Base-by-base conservation (phyloP, 2,329 filamentous ascomycete genomes). In the Colletotrichum tabaci region DNA sequence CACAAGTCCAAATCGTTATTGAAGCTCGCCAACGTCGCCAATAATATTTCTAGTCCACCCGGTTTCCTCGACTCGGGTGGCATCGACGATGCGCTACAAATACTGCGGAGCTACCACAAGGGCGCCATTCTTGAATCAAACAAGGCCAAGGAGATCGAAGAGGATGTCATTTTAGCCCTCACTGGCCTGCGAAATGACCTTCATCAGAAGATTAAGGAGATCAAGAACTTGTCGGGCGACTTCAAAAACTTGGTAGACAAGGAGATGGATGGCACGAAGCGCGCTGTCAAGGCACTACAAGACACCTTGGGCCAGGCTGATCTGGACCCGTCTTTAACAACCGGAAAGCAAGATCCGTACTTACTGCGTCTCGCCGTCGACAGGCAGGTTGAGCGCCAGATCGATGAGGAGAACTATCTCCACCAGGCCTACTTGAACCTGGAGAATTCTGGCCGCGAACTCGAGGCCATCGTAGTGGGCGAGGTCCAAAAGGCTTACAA, bases 401-500 rank as follows among this genome's bases (percentile, higher is more conserved):
- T 99, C 67, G 94, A 98, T 75, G 96, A 99, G 81, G 96, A 99
- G 80, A 98, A 98, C 79, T 99, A 99, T 78, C 84, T 99, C 21
- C 96, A 98, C 79, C 90, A 95, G 83, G 96, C 96, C 12, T 98
- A 97, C 78, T 87, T 98, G 62, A 98, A 99, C 79, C 87, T 99
- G 16, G 96, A 99, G 81, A 94, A 90, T 75, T 98, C 96, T 18
- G 96, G 96, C 2, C 92, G 95, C 72, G 96, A 99, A 82, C 89
- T 99, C 2, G 96, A 99, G 82, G 93, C 94, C 0, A 98, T 99
- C 74, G 94, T 99, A 0, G 94, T 99, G 16, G 94, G 95, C 75
- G 96, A 99, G 82, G 97, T 99, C 52, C 96, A 99, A 79, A 98
- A 98, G 82, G 95, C 96, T 0, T 98, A 98, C 84, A 98, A 96